Evolutionary conservation across 129 eudicot genomes (phyloP).

Genomic region (Tanacetum coccineum): DNA sequence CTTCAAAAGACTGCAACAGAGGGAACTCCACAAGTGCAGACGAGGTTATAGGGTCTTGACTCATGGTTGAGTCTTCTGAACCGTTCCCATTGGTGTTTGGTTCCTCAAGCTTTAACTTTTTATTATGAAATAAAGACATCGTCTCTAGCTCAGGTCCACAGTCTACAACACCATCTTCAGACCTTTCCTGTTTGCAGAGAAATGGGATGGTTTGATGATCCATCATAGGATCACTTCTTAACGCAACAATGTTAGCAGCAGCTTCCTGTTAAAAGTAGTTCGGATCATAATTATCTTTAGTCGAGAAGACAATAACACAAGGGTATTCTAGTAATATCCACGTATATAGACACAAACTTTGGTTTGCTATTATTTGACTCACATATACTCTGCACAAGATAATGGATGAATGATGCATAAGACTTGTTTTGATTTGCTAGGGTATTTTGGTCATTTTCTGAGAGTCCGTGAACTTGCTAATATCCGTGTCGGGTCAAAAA

Average conservation of each 20-base stretch:
- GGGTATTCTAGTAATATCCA: not conserved
- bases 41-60: conserved; percentile 47
- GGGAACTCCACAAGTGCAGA: conserved; percentile 52
- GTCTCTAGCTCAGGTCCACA: conserved; percentile 43
- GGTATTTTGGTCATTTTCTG: conserved; percentile 6
- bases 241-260: conserved; percentile 28
- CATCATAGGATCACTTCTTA: conserved; percentile 26
- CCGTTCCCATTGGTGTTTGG: conserved; percentile 57
- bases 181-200: conserved; percentile 63
- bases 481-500: not conserved
- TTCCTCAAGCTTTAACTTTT: conserved; percentile 45
- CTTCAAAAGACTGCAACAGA: conserved; percentile 50
- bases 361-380: not conserved
- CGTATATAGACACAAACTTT: conserved; percentile 1
- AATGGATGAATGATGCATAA: too few species aligned
- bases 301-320: conserved; percentile 10
- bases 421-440: not conserved
- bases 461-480: not conserved
- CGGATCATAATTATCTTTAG: not conserved
- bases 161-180: conserved; percentile 42
- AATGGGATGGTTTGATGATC: conserved; percentile 40
- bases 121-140: conserved; percentile 47
- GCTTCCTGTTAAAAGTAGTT: conserved; percentile 34
- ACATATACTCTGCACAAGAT: not conserved
- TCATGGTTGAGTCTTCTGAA: conserved; percentile 68